Conservation (phyloP, 768 basidiomycete species). For the Xanthoconium stramineum region DNA sequence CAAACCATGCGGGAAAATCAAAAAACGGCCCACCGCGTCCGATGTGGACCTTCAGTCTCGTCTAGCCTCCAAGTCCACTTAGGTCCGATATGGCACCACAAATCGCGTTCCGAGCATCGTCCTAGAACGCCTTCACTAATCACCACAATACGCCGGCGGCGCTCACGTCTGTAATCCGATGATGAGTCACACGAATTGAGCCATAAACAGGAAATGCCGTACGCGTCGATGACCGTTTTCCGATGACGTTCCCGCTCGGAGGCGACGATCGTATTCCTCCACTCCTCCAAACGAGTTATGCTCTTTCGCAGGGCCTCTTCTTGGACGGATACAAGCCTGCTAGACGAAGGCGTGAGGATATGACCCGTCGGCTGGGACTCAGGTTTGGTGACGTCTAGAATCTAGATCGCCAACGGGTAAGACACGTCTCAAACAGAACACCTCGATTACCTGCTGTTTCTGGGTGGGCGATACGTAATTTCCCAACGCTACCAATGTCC, state of each 20-base stretch:
- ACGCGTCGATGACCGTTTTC: constrained; percentile 75
- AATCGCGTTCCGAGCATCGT: constrained; percentile 71
- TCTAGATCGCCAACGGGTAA: constrained; percentile 32
- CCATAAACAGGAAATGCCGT: neutral
- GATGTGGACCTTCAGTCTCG: constrained; percentile 88
- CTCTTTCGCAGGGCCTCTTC: constrained; percentile 54
- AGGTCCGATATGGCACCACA: constrained; percentile 65
- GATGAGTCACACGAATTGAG: constrained; percentile 1
- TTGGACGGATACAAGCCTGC: constrained; percentile 21
- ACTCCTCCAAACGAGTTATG: constrained; percentile 61
- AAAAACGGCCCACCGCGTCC: constrained; percentile 59
- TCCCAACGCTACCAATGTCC: constrained; percentile 63
- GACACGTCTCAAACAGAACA: neutral
- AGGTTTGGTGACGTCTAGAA: constrained; percentile 54
- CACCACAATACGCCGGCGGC: constrained; percentile 62
- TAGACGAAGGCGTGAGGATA: neutral
- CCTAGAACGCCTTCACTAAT: constrained; percentile 59
- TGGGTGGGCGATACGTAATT: constrained; percentile 58
- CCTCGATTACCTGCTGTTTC: constrained; percentile 62
- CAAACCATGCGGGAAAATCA: neutral
- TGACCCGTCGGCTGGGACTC: constrained; percentile 6
- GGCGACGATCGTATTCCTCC: constrained; percentile 64
- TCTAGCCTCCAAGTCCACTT: constrained; percentile 72
- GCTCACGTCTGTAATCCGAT: constrained; percentile 57
- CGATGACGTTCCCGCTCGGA: constrained; percentile 72